phyloP scores from a whole-genome alignment of 2,329 filamentous ascomycete species.

The Exophiala alcalophila region DNA sequence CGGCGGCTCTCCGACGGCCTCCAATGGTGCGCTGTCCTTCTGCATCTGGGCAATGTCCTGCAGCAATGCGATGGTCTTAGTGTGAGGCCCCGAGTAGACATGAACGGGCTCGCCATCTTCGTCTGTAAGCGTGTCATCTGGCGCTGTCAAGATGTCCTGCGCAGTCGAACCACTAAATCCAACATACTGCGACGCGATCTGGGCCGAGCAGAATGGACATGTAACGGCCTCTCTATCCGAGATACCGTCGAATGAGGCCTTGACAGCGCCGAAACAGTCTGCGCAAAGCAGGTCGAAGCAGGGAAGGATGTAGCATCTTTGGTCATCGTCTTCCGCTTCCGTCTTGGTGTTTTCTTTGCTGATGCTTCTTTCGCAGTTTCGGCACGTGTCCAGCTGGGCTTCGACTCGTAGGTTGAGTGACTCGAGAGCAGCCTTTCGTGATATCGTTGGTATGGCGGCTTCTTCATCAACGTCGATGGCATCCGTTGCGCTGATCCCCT shows the following conservation, averaged over 20 bases:
- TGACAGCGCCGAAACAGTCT: constrained; percentile 64
- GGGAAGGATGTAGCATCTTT: constrained; percentile 73
- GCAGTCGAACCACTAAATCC: constrained; percentile 62
- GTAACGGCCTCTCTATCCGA: constrained; percentile 48
- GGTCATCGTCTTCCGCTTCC: constrained; percentile 51
- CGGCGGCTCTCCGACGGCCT: constrained; percentile 62
- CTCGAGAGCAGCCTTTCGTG: constrained; percentile 73
- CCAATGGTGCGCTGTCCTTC: constrained; percentile 54
- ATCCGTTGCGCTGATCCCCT: constrained; percentile 77
- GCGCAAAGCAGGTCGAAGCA: constrained; percentile 85
- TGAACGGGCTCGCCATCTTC: constrained; percentile 29
- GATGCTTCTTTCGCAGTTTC: constrained; percentile 65
- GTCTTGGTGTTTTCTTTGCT: constrained; percentile 51
- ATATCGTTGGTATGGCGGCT: constrained; percentile 57
- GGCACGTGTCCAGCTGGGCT: constrained; percentile 72
- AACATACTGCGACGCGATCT: constrained; percentile 63
- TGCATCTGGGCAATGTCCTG: constrained; percentile 67
- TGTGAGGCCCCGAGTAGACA: constrained; percentile 79
- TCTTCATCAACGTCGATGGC: constrained; percentile 86
- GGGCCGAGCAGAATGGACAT: constrained; percentile 67
- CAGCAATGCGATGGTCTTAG: constrained; percentile 82
- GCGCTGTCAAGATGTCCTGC: constrained; percentile 50
- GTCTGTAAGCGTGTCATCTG: constrained; percentile 55
- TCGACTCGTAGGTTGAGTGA: constrained; percentile 82
- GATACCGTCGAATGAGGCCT: constrained; percentile 49